Conservation (phyloP, 306 rosid genomes). For the Cicer cuneatum region DNA sequence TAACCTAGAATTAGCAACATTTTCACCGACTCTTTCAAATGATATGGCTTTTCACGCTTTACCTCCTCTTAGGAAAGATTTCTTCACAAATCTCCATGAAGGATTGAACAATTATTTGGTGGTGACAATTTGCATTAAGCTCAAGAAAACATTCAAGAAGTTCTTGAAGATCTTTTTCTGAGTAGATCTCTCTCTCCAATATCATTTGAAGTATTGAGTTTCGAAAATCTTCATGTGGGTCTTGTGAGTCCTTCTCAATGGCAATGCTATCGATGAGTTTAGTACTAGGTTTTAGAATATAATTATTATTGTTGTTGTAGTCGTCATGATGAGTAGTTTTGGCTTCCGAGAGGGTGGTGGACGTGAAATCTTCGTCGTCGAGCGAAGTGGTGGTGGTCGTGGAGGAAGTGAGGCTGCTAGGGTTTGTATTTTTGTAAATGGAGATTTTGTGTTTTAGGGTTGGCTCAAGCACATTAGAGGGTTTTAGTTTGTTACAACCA, state of each 20-base stretch:
- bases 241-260: slow-evolving; percentile 55
- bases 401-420: slow-evolving; percentile 39
- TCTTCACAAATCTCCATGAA: slow-evolving; percentile 58
- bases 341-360: slow-evolving; percentile 43
- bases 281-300: not conserved
- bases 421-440: slow-evolving; percentile 27
- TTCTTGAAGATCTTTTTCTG: slow-evolving; percentile 53
- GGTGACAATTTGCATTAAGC: slow-evolving; percentile 57
- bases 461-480: slow-evolving; percentile 48
- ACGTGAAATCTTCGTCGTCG: slow-evolving; percentile 37
- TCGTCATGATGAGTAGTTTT: not conserved
- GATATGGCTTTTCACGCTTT: not conserved
- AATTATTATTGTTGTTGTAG: not conserved
- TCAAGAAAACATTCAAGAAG: slow-evolving; percentile 60
- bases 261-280: slow-evolving; percentile 52
- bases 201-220: slow-evolving; percentile 63
- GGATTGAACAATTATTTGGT: slow-evolving; percentile 50
- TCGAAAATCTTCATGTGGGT: slow-evolving; percentile 57
- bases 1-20: not conserved
- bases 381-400: slow-evolving; percentile 42
- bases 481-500: slow-evolving; percentile 47
- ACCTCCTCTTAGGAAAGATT: slow-evolving; percentile 40
- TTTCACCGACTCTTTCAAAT: not conserved
- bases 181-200: slow-evolving; percentile 52
- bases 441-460: slow-evolving; percentile 41